A percentile compares a stretch with the other conserved stretches of the same genome.
phyloP scores from a whole-genome alignment of 164 flowering plant species.

The Echeveria elegans region DNA sequence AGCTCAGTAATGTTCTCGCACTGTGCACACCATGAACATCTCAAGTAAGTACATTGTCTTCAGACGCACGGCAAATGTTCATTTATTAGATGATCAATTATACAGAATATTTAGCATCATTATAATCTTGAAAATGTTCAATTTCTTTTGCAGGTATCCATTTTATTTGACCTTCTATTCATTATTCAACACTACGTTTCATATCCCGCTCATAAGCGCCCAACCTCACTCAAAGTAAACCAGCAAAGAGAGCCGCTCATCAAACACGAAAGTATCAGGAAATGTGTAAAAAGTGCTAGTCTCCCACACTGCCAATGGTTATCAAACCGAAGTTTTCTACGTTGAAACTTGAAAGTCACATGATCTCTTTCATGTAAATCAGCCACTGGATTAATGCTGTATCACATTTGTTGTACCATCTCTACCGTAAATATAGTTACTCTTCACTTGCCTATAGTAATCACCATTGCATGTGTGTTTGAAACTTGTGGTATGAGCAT shows the following conservation, averaged over 20 bases:
- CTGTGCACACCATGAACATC: constrained; percentile 49
- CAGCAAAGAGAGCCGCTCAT: constrained; percentile 21
- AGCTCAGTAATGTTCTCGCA: not conserved
- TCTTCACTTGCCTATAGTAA: too few relatives aligned
- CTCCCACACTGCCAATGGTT: not conserved
- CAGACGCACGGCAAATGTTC: constrained; percentile 75
- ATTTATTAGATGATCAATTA: too few relatives aligned
- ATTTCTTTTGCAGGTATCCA: constrained; percentile 41
- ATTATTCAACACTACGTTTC: constrained; percentile 71
- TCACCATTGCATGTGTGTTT: too few relatives aligned
- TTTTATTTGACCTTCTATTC: constrained; percentile 69
- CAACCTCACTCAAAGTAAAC: constrained; percentile 4
- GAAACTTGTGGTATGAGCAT: too few relatives aligned
- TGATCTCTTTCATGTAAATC: not conserved
- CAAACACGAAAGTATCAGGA: constrained; percentile 12
- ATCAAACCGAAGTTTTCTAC: not conserved
- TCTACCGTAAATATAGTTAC: too few relatives aligned
- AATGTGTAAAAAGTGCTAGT: constrained; percentile 11
- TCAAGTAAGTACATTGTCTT: constrained; percentile 45
- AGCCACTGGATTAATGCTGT: not conserved
- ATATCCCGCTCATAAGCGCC: constrained; percentile 36
- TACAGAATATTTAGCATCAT: not conserved
- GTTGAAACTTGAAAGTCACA: not conserved
- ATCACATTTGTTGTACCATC: not conserved
- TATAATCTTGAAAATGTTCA: not conserved